Percentiles rank a stretch among this genome's conserved stretches.
Conservation (phyloP, 2,329 filamentous ascomycete species). For the Fusarium metavorans region DNA sequence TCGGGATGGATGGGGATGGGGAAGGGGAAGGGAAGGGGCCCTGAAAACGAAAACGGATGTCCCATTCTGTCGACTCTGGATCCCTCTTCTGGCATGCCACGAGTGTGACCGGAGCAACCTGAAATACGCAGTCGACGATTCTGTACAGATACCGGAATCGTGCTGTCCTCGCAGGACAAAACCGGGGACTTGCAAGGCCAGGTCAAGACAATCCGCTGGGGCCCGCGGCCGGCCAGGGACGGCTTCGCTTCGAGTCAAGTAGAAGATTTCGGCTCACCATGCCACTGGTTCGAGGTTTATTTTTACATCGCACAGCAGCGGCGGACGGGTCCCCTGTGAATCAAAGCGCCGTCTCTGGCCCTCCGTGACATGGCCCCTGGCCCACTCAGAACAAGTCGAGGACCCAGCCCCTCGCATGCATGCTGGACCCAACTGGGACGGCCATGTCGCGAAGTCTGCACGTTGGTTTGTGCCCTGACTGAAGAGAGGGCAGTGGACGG, state of each 20-base stretch:
- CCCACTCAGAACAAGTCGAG: slow-evolving; percentile 30
- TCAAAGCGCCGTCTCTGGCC: slow-evolving; percentile 37
- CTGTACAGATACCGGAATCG: slow-evolving; percentile 14
- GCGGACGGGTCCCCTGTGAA: slow-evolving; percentile 37
- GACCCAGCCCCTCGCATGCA: slow-evolving; percentile 44
- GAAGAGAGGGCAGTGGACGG: background rate
- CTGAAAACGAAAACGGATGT: background rate
- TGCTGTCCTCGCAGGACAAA: slow-evolving; percentile 17
- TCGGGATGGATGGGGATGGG: background rate
- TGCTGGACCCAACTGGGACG: slow-evolving; percentile 38
- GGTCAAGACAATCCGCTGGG: slow-evolving; percentile 13
- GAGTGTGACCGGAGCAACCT: slow-evolving; percentile 19
- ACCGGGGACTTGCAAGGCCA: slow-evolving; percentile 13
- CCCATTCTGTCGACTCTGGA: background rate
- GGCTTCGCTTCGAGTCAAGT: slow-evolving; percentile 40
- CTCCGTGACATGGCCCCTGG: slow-evolving; percentile 34
- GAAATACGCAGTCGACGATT: slow-evolving; percentile 9
- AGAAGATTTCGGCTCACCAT: slow-evolving; percentile 33
- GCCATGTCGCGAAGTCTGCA: slow-evolving; percentile 34
- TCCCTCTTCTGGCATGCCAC: background rate
- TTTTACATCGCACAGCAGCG: slow-evolving; percentile 43
- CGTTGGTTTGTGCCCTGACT: slow-evolving; percentile 30
- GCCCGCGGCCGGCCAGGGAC: slow-evolving; percentile 40
- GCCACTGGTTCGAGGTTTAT: slow-evolving; percentile 40
- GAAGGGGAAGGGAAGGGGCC: background rate